A percentile compares a stretch with the other conserved stretches of the same genome.
These are phyloP conservation scores for Barnettozyma siamensis DNA, from an alignment of 805 yeast species.

Conservation along the genomic window DNA sequence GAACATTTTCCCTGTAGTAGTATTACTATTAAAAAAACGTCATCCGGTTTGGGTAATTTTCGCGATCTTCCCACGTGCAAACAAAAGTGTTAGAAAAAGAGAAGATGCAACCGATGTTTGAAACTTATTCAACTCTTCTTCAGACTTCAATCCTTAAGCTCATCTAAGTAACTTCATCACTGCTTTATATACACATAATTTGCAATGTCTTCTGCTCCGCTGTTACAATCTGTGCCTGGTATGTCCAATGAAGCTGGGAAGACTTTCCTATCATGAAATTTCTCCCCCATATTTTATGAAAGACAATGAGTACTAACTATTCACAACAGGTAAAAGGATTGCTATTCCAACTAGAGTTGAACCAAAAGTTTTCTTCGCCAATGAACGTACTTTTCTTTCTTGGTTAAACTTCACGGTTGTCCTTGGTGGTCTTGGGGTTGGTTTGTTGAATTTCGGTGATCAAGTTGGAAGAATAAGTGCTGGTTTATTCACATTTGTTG, in stretches of 20 bases:
- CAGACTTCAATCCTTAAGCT: no score
- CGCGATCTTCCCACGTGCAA: no score
- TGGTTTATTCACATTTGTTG: constrained; percentile 87
- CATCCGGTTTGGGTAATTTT: no score
- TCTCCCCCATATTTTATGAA: not conserved
- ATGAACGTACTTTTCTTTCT: constrained; percentile 95
- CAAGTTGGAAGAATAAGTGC: constrained; percentile 88
- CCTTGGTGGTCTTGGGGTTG: constrained; percentile 94
- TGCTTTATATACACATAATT: no score
- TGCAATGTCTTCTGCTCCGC: constrained; percentile 73
- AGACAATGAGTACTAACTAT: not conserved
- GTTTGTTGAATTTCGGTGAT: constrained; percentile 94
- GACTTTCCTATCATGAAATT: no score
- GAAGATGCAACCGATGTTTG: no score
- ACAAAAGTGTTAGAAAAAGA: no score
- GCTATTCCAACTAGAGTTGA: constrained; percentile 98
- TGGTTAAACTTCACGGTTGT: constrained; percentile 99
- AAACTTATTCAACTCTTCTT: no score
- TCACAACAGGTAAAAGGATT: constrained; percentile 65
- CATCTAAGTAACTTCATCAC: no score
- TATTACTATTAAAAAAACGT: no score
- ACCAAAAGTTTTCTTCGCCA: constrained; percentile 98
- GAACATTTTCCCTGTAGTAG: no score
- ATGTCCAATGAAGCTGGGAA: no score
- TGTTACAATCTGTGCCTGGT: constrained; percentile 69